Evolutionary conservation across 2,329 filamentous ascomycete genomes (phyloP), one percentile per base, ranked within the genome.

Genomic region (Fusarium torulosum): DNA sequence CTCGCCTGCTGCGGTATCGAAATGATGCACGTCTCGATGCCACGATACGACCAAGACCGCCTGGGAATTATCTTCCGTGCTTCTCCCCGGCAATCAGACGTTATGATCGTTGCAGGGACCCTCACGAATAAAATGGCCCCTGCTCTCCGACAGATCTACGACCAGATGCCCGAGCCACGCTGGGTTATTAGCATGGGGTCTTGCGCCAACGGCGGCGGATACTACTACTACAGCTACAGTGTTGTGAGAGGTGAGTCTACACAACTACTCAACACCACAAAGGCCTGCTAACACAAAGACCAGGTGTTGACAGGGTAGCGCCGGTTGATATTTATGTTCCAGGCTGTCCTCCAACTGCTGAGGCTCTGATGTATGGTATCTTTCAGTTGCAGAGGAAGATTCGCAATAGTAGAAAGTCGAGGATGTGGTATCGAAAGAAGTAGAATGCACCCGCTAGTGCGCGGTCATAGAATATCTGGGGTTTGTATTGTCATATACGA

Each of bases 361-460:
- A 84, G 74, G 82, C 83, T 6, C 67, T 85, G 52, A 78, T 84
- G 77, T 82, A 84, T 60, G 82, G 87, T 14, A 85, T 92, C 51
- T 89, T 91, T 73, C 86, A 90, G 76, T 74, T 92, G 69, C 88
- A 92, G 80, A 88, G 85, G 77, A 91, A 91, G 84, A 90, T 91
- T 80, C 82, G 88, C 47, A 79, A 76, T 45, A 82, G 80, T 13
- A 81, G 79, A 71, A 76, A 80, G 40, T 80, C 80, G 5, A 75
- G 82, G 41, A 84, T 85, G 75, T 85, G 83, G 83, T 85, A 86
- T 63, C 75, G 84, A 59, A 84, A 84, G 78, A 85, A 59, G 27
- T 67, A 67, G 40, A 49, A 8, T n/a, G 6, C 4, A 1, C 13
- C 10, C 7, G n/a, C 9, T 37, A 7, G 0, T 19, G n/a, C 1